Percentiles rank a stretch among this genome's conserved stretches.
Conservation (phyloP, 768 basidiomycete genomes). For the Boletus vermiculosoides region DNA sequence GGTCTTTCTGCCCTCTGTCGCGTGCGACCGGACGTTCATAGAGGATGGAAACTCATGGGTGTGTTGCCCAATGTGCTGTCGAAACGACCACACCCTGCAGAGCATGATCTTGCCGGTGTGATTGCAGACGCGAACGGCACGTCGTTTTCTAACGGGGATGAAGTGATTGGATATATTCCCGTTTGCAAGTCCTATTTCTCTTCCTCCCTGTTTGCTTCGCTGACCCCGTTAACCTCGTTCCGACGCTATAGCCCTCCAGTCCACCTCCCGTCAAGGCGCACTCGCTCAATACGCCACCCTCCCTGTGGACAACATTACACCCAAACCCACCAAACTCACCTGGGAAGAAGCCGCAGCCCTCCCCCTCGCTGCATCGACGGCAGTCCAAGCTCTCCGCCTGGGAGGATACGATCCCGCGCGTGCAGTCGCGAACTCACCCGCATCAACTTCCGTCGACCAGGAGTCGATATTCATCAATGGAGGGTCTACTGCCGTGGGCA, state of each 20-base stretch:
- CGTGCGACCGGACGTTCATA: slow-evolving; percentile 22
- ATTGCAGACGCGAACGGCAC: slow-evolving; percentile 55
- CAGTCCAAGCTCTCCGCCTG: slow-evolving; percentile 52
- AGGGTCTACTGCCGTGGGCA: slow-evolving; percentile 66
- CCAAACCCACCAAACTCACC: slow-evolving; percentile 46
- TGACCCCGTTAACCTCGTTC: background rate
- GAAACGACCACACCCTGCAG: slow-evolving; percentile 51
- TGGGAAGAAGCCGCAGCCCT: slow-evolving; percentile 62
- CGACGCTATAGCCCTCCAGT: slow-evolving; percentile 22
- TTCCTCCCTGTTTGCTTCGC: background rate
- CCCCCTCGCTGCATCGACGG: slow-evolving; percentile 56
- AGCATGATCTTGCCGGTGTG: slow-evolving; percentile 62
- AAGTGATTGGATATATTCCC: slow-evolving; percentile 58
- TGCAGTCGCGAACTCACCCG: background rate
- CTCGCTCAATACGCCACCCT: slow-evolving; percentile 57
- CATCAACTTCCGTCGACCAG: slow-evolving; percentile 19
- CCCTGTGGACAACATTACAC: slow-evolving; percentile 41
- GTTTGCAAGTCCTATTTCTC: slow-evolving; percentile 27
- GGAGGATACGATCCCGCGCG: slow-evolving; percentile 45
- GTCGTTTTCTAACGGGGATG: slow-evolving; percentile 56
- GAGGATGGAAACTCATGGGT: slow-evolving; percentile 60
- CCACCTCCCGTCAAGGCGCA: slow-evolving; percentile 48
- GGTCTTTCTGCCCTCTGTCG: background rate
- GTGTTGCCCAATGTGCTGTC: slow-evolving; percentile 46
- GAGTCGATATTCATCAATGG: slow-evolving; percentile 69